Evolutionary conservation across 1,139 yeast species (phyloP).

Genomic region (Kodamaea alishanica): DNA sequence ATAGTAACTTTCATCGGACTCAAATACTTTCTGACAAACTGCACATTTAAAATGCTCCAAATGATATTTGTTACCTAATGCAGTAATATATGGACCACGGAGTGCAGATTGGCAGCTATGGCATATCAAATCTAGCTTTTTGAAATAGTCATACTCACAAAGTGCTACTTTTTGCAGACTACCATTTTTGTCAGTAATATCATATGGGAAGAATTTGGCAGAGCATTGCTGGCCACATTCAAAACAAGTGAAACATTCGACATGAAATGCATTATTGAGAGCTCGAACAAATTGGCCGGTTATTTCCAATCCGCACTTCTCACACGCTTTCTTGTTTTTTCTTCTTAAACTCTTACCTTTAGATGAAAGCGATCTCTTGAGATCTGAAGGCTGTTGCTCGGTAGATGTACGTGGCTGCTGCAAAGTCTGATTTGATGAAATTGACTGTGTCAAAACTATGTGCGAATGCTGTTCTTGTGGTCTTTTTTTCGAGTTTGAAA

Average conservation of each 20-base stretch:
- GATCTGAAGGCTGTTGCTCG: background rate
- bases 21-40: constrained; percentile 82
- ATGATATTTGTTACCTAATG: constrained; percentile 88
- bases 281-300: constrained; percentile 87
- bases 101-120: constrained; percentile 79
- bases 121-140: constrained; percentile 77
- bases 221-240: constrained; percentile 80
- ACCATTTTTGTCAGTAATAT: constrained; percentile 32
- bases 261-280: constrained; percentile 72
- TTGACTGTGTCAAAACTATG: background rate
- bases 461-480: background rate
- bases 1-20: constrained; percentile 87
- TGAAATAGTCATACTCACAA: constrained; percentile 92
- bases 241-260: constrained; percentile 80
- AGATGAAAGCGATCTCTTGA: constrained; percentile 2
- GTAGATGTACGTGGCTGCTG: too few species aligned
- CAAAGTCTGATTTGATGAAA: background rate
- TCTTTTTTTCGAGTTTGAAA: background rate
- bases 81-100: constrained; percentile 91
- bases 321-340: constrained; percentile 46
- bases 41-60: constrained; percentile 94
- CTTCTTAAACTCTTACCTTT: constrained; percentile 16
- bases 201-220: constrained; percentile 64
- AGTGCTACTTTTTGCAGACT: constrained; percentile 57
- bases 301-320: constrained; percentile 62